Percentiles rank a stretch among this genome's conserved stretches.
Conservation (phyloP, 371 early-diverging fungal genomes). For the Saksenaea vasiformis region DNA sequence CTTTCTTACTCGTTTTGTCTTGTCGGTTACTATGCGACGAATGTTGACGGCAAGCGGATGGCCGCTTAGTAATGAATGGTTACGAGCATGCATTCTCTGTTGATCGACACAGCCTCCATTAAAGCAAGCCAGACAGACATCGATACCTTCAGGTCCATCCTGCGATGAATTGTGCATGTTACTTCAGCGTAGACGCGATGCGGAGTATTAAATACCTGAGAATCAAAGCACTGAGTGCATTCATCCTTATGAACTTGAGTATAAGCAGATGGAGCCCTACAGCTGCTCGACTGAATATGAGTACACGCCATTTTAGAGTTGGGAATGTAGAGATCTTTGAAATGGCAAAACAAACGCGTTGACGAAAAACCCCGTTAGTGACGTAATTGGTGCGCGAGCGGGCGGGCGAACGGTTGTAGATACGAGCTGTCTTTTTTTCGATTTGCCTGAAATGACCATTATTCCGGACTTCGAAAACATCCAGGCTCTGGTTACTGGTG, state of each 20-base stretch:
- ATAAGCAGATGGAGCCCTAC: constrained; percentile 43
- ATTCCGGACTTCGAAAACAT: too few species aligned
- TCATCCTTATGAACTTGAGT: constrained; percentile 90
- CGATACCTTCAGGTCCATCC: constrained; percentile 76
- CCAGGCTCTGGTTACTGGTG: too few species aligned
- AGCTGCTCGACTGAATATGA: constrained; percentile 35
- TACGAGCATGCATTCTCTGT: constrained; percentile 70
- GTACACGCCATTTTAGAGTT: constrained; percentile 37
- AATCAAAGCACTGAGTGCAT: constrained; percentile 93
- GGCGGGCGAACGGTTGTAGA: too few species aligned
- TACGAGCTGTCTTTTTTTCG: too few species aligned
- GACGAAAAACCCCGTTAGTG: neutral
- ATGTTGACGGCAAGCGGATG: constrained; percentile 90
- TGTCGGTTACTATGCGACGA: constrained; percentile 58
- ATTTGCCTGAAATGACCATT: too few species aligned
- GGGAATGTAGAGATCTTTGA: too few species aligned
- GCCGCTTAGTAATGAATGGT: constrained; percentile 67
- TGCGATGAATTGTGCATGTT: constrained; percentile 19
- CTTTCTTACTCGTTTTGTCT: constrained; percentile 35
- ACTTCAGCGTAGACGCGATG: neutral
- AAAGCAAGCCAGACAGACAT: constrained; percentile 93
- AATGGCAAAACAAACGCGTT: neutral
- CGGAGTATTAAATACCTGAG: constrained; percentile 57
- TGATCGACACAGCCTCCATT: constrained; percentile 82
- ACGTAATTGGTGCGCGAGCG: neutral